Base-by-base conservation (phyloP, 176 grass and related monocot species). In the Triticum timopheevii region DNA sequence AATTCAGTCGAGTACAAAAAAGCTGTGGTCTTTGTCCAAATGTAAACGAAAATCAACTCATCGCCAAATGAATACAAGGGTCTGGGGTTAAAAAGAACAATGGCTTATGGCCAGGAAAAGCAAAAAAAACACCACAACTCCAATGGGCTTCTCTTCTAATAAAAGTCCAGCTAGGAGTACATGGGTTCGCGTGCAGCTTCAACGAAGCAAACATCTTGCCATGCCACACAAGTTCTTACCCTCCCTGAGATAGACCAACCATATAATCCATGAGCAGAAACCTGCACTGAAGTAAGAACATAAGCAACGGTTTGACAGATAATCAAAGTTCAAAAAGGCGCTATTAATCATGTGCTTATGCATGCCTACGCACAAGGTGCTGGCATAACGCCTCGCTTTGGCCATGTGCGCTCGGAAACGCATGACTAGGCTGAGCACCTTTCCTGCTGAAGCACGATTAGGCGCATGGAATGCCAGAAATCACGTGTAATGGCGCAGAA, bases 251-350 rank as follows among this genome's bases (percentile, higher is more conserved):
- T 70, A 72, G 19, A 66, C 12, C 19, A 84, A 79, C 17, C 61
- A 42, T 69, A 64, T 56, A 76, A 90, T 77, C 84, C 36, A 13
- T 42, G 61, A 38, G 35, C 49, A 68, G 12, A 76, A 81, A 81
- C 61, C 89, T 91, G 89, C 89, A 77, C 49, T 65, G 47, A 50
- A 71, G 69, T 24, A 11, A 49, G 61, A 73, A 84, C 47, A 80
- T 87, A 39, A 84, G 69, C 45, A 28, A 30, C 15, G 1, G 25
- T 80, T 49, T 45, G 10, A 44, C 7, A n/a, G 20, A 10, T 36
- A 1, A 49, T 49, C 33, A 62, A 62, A 23, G 59, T 62, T 62
- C 6, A 62, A 8, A 25, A 54, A 54, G 50, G 16, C 50, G 0
- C 16, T 54, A 54, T 54, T 16, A 54, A 54, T 19, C 50, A 2